Base-by-base conservation (phyloP, 805 yeast species). In the Wickerhamiella alocasiicola region DNA sequence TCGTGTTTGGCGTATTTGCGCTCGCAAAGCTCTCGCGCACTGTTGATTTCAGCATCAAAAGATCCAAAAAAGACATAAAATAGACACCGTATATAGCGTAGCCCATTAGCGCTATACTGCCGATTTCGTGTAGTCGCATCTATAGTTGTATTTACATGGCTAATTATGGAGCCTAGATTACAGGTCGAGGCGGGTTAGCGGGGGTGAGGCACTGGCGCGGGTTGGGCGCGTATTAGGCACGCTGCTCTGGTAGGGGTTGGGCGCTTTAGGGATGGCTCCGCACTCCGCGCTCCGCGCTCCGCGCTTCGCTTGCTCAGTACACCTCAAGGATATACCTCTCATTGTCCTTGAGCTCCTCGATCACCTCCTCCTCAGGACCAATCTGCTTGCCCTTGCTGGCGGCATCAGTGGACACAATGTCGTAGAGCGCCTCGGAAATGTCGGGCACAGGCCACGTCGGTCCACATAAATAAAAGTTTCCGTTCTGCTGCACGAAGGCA, bases 361-460 rank as follows among this genome's bases (percentile, higher is more conserved):
- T 85, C 37, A 75, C 85, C 55, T 76, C 76, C 36, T 77, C 75
- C 49, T 78, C 70, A 6, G 6, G 9, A 52, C 87, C 93, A 44
- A 81, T 66, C 52, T 71, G 68, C 39, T 68, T 71, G 43, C 91
- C 93, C 41, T 66, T 70, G 49, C 65, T 67, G 39, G 65, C 67
- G 19, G 94, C 94, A 48, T 82, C 94, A 34, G 71, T 70, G 18
- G 62, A 61, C 39, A 85, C 70, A 51, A 88, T 80, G 49, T 83
- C 94, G 55, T 80, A 80, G 51, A 88, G 67, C 53, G 95, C 94
- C 32, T 78, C 80, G 40, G 95, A 81, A 53, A 88, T 81, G 60
- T 87, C 95, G 9, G 97, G 95, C 55, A 88, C 96, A 25, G 97
- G 97, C 97, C 97, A 88, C 2, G 96, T 88, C 31, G 97, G 97